These are phyloP conservation scores for Trichopus zeylanicus DNA, from an alignment of 116 monocot genomes.

Conservation along the genomic window DNA sequence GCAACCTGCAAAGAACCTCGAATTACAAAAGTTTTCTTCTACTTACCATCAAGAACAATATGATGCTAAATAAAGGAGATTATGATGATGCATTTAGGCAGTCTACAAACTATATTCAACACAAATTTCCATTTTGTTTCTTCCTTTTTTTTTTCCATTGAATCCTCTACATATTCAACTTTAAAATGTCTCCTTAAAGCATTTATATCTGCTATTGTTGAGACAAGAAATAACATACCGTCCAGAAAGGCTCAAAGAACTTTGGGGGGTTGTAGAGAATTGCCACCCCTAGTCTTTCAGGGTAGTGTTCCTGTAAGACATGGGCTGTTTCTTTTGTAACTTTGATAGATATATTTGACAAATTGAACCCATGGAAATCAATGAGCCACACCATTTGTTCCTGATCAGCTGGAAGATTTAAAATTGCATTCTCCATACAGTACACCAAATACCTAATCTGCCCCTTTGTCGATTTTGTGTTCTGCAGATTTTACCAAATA, in stretches of 20 bases:
- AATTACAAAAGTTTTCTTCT: no score
- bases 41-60: no score
- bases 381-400: constrained; percentile 96
- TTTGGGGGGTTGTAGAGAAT: constrained; percentile 92
- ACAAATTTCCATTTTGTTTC: no score
- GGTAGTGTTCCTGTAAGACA: constrained; percentile 76
- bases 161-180: no score
- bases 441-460: constrained; percentile 83
- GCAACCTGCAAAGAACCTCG: constrained; percentile 41
- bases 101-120: no score
- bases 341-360: constrained; percentile 63
- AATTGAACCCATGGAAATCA: constrained; percentile 66
- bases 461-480: constrained; percentile 67
- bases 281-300: constrained; percentile 72
- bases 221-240: constrained; percentile 29
- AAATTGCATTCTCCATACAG: constrained; percentile 95
- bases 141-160: no score
- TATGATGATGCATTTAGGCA: no score
- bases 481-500: constrained; percentile 34
- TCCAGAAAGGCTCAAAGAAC: constrained; percentile 86
- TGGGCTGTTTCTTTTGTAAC: constrained; percentile 83
- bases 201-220: neutral
- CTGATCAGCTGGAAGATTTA: constrained; percentile 61
- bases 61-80: no score
- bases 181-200: no score